Conservation (phyloP, 73 alveolate genomes). For the Paramecium tetraurelia region DNA sequence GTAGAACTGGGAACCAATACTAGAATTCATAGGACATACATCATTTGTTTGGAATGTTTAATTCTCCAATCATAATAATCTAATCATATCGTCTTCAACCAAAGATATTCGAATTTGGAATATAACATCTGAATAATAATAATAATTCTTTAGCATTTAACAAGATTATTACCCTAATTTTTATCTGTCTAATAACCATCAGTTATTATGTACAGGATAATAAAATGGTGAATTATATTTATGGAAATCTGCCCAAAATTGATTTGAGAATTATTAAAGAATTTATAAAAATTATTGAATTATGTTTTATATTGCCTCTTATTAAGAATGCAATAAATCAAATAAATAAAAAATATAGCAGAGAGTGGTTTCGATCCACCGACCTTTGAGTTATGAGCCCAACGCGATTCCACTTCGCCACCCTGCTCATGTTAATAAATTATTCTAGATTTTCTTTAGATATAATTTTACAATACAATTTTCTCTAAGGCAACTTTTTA, state of each 20-base stretch:
- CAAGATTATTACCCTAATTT: background rate
- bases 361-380: constrained; percentile 99
- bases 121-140: background rate
- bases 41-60: background rate
- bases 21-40: constrained; percentile 7
- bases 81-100: background rate
- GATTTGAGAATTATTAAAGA: background rate
- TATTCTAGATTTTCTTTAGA: background rate
- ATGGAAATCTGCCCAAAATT: background rate
- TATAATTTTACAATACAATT: background rate
- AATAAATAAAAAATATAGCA: constrained; percentile 49
- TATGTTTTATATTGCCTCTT: background rate
- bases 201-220: background rate
- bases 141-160: background rate
- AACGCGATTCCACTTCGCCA: constrained; percentile 99
- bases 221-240: background rate
- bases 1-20: background rate
- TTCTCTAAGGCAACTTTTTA: too few relatives aligned
- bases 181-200: background rate
- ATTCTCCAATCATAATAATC: background rate
- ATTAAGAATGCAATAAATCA: background rate
- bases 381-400: constrained; percentile 99
- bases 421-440: constrained; percentile 62
- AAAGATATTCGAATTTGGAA: constrained; percentile 4
- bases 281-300: background rate